phyloP scores from a whole-genome alignment of 2,329 filamentous ascomycete species.

The Exophiala xenobiotica region DNA sequence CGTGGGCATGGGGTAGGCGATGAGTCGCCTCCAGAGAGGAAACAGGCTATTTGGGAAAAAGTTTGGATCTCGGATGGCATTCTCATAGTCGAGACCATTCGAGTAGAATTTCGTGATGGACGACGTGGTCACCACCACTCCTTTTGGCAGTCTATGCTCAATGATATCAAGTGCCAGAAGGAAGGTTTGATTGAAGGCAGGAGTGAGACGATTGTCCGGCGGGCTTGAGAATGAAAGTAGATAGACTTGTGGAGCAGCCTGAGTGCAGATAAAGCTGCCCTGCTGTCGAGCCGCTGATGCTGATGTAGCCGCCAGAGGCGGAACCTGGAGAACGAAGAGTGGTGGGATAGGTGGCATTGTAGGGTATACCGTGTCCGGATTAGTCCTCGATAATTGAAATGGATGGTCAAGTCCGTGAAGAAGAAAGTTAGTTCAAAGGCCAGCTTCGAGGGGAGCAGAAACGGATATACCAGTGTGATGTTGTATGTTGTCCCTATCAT shows the following conservation, averaged over 20 bases:
- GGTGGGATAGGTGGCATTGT: constrained; percentile 31
- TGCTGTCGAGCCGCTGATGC: constrained; percentile 29
- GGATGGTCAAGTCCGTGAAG: too few relatives aligned
- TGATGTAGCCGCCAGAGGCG: constrained; percentile 38
- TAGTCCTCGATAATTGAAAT: too few relatives aligned
- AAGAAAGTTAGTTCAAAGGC: too few relatives aligned
- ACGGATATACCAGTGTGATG: not conserved
- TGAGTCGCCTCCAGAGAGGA: constrained; percentile 62
- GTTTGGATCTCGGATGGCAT: constrained; percentile 58
- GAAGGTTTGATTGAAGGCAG: constrained; percentile 65
- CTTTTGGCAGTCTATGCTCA: constrained; percentile 65
- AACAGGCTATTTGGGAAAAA: constrained; percentile 65
- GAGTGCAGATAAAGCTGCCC: constrained; percentile 63
- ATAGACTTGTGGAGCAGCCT: constrained; percentile 63
- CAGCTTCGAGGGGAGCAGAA: not conserved
- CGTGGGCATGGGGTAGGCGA: constrained; percentile 79
- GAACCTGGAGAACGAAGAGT: constrained; percentile 62
- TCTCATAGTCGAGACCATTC: constrained; percentile 76
- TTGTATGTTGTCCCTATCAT: too few relatives aligned
- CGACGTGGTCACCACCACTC: constrained; percentile 75
- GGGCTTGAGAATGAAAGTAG: constrained; percentile 69
- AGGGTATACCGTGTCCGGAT: not conserved
- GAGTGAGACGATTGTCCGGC: constrained; percentile 74
- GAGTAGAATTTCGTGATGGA: constrained; percentile 73
- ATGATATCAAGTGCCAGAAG: constrained; percentile 72